Conservation (phyloP, 2,329 filamentous ascomycete genomes). For the Nigrospora sphaerica region DNA sequence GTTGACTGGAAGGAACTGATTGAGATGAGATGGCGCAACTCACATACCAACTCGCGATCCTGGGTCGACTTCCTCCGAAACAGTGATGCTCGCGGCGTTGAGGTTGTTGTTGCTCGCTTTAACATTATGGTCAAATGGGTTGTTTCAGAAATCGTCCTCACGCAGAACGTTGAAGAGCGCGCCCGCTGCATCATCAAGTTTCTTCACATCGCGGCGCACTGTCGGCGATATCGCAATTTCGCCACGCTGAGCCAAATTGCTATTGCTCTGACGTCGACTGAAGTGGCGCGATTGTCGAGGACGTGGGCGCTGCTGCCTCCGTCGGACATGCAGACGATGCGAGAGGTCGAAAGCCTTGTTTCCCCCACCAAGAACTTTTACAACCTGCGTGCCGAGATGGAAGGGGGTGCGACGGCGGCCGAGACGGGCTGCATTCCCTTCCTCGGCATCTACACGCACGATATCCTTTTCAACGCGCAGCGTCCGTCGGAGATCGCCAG, state of each 20-base stretch:
- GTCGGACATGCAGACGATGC: conserved; percentile 58
- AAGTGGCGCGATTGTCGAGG: conserved; percentile 57
- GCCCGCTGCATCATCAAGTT: conserved; percentile 72
- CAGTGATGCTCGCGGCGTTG: conserved; percentile 66
- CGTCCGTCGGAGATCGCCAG: conserved; percentile 67
- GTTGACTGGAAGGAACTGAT: conserved; percentile 86
- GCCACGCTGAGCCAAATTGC: conserved; percentile 77
- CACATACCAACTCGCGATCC: conserved; percentile 58
- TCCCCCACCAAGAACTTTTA: conserved; percentile 74
- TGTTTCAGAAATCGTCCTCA: conserved; percentile 72
- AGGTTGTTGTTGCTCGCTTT: conserved; percentile 79
- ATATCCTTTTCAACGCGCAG: conserved; percentile 75
- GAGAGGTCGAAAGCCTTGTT: conserved; percentile 64
- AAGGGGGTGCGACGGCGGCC: conserved; percentile 45
- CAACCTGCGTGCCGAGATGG: conserved; percentile 73
- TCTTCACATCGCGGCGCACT: conserved; percentile 74
- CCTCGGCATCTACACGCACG: conserved; percentile 77
- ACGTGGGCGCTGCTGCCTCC: conserved; percentile 68
- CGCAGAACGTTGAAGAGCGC: conserved; percentile 62
- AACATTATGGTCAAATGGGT: conserved; percentile 87
- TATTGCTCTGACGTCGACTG: conserved; percentile 68
- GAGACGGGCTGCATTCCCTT: conserved; percentile 77
- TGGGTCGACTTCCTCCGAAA: conserved; percentile 78
- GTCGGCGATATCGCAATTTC: conserved; percentile 71
- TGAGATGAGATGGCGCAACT: conserved; percentile 74